Base-by-base conservation (phyloP, 179 eudicot genomes). In the Nepenthes alata region DNA sequence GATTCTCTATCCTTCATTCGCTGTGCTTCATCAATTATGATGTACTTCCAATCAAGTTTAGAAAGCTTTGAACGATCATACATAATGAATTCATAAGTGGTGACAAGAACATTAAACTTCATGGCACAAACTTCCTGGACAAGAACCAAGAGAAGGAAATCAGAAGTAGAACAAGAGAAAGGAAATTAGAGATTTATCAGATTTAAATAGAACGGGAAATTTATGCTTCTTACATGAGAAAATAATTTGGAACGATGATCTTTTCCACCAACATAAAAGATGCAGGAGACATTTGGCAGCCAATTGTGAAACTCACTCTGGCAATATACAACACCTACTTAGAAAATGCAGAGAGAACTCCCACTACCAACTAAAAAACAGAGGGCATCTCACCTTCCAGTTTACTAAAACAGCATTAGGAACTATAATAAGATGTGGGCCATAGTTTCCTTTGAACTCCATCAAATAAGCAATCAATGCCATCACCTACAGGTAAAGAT, bases 1-100 rank as follows among this genome's bases (percentile, higher is more conserved):
- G 99, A 93, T 63, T 93, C 99, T 76, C 99, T 83, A 71, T 93
- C 99, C 74, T 93, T 93, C 97, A 93, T 93, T 71, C 99, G 73
- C 67, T 93, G 99, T 60, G 99, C 99, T 79, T 93, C 99, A 75
- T 93, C 99, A 64, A 93, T 93, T 67, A 93, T 73, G 52, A 93
- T 90, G 70, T 93, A 93, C 75, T 83, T 89, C 99, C 99, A 93
- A 72, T 90, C 97, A 58, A 93, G 69, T 80, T 74, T 90, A 16
- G 99, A 93, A 64, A 93, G 95, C 69, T 90, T 93, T 39, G 99
- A 67, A 37, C 88, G 93, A 70, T 93, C 99, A 71, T 72, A 85
- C 99, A 93, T 93, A 64, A 93, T 79, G 59, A 93, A 93, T 82
- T 93, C 99, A 63, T 93, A 93, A 63, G 99, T 93, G 44, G 99